phyloP scores from a whole-genome alignment of 2,329 filamentous ascomycete genomes.

The Fusarium torreyae region DNA sequence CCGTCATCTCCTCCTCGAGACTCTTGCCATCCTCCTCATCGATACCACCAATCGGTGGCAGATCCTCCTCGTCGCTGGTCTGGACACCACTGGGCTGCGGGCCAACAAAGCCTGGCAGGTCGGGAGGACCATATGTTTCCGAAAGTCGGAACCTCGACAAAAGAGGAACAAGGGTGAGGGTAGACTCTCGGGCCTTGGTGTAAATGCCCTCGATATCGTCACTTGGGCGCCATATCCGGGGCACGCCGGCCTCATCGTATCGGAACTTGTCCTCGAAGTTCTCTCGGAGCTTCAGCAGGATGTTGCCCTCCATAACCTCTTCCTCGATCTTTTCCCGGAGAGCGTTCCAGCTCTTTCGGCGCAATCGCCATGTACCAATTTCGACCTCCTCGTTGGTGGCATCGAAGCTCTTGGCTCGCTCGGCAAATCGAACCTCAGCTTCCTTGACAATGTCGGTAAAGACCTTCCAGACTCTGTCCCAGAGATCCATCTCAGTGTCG shows the following conservation, averaged over 20 bases:
- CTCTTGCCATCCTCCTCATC: constrained; percentile 96
- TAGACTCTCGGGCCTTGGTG: constrained; percentile 92
- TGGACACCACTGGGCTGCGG: constrained; percentile 81
- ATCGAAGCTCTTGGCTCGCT: constrained; percentile 93
- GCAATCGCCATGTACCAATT: constrained; percentile 90
- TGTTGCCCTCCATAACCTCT: constrained; percentile 97
- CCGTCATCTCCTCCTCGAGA: constrained; percentile 94
- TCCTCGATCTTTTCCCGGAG: constrained; percentile 93
- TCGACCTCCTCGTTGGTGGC: constrained; percentile 92
- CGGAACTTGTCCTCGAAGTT: constrained; percentile 99
- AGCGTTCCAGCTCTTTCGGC: constrained; percentile 95
- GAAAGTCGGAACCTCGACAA: constrained; percentile 86
- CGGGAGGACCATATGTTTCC: constrained; percentile 81
- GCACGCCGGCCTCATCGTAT: constrained; percentile 95
- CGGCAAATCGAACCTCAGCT: constrained; percentile 87
- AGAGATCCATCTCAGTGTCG: constrained; percentile 84
- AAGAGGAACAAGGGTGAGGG: constrained; percentile 89
- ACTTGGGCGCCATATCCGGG: constrained; percentile 94
- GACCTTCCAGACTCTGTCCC: constrained; percentile 94
- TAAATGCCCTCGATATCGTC: constrained; percentile 98
- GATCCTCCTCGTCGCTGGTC: constrained; percentile 89
- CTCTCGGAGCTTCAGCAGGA: constrained; percentile 93
- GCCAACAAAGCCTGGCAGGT: constrained; percentile 89
- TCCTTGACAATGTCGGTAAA: constrained; percentile 88
- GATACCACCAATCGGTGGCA: constrained; percentile 90